Evolutionary conservation across 2,329 filamentous ascomycete genomes (phyloP), one percentile per base, ranked within the genome.

Genomic region (Apiospora sp.): DNA sequence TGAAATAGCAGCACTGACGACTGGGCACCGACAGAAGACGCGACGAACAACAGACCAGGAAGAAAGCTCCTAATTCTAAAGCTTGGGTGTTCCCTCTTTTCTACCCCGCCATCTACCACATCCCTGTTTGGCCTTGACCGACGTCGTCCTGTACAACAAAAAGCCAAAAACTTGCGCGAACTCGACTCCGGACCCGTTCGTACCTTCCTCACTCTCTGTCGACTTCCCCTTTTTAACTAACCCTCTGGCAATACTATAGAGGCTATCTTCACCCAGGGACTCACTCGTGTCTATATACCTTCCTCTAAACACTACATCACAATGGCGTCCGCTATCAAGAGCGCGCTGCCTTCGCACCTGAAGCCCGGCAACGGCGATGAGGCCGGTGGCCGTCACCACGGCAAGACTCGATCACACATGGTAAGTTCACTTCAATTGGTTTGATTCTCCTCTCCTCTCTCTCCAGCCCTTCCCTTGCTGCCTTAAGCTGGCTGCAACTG

Each of bases 331-430:
- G 86, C 87, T 78, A 86, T 91, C 79, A 94, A 90, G 87, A 91
- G 90, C 85, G 93, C 94, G 76, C 87, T 98, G 79, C 94, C 95
- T 76, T 88, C 93, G 61, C 96, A 97, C 88, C 89, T 98, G 80
- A 96, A 94, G 89, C 88, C 91, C 75, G 79, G 79, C 77, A 87
- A 83, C 74, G 58, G 86, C 74, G 80, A 80, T 75, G 86, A 85
- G 76, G 87, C 91, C 76, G 85, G 88, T 78, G 87, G 88, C 78
- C 91, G 92, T 82, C 93, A 94, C 82, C 93, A 95, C 84, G 93
- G 93, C 86, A 95, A 95, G 90, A 93, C 92, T 78, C 92, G 93
- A 83, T 94, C 92, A 74, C 93, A 95, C 85, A 93, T 95, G 91
- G 93, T 93, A 85, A 90, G 93, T 91, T n/a, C 58, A 41, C 7